A percentile compares a stretch with the other conserved stretches of the same genome.
Evolutionary conservation across 495 filamentous ascomycete species (phyloP).

Genomic region (Bombardia bombarda): DNA sequence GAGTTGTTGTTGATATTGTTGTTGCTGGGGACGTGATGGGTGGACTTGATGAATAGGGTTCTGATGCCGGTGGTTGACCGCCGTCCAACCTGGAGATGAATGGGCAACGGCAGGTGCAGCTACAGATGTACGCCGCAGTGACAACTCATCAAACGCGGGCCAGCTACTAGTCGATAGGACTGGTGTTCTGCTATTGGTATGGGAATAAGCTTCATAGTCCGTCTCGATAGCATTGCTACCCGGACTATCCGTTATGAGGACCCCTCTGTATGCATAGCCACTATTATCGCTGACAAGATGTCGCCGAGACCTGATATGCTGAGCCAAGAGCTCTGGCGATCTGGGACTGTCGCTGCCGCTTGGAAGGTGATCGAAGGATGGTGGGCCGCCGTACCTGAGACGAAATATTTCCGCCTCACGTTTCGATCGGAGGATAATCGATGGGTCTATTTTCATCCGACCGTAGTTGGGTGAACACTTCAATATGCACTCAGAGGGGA

Average conservation of each 20-base stretch:
- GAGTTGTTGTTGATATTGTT: not conserved
- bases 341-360: conserved; percentile 10
- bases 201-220: conserved; percentile 20
- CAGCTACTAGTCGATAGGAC: too few relatives aligned
- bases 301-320: not conserved
- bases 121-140: not conserved
- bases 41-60: too few relatives aligned
- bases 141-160: not conserved
- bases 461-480: conserved; percentile 48
- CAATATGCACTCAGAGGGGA: conserved; percentile 62
- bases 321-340: not conserved
- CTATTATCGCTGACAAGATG: not conserved
- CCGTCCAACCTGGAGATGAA: not conserved
- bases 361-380: conserved; percentile 1
- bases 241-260: conserved; percentile 19
- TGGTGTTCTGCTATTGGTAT: too few relatives aligned
- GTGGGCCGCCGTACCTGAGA: not conserved
- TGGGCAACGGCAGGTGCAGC: too few relatives aligned
- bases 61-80: not conserved
- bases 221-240: conserved; percentile 26
- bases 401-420: conserved; percentile 45
- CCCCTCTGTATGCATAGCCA: not conserved
- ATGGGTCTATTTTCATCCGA: conserved; percentile 59
- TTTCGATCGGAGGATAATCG: conserved; percentile 49
- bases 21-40: not conserved